Evolutionary conservation across 164 flowering plant genomes (phyloP).

Genomic region (Chloranthus sessilifolius): DNA sequence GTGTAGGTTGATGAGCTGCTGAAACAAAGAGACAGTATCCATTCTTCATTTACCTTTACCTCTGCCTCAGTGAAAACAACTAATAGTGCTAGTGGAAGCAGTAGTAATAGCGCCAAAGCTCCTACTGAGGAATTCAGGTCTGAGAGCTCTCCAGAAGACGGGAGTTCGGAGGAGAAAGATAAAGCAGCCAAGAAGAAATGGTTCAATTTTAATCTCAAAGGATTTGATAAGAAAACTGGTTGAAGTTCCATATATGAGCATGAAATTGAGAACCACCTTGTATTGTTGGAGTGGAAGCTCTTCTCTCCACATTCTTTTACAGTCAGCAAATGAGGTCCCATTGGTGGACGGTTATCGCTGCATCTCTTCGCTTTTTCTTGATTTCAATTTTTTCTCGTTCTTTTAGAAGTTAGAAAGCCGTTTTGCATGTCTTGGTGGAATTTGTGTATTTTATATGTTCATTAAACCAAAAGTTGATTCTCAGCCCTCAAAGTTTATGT

Average conservation of each 20-base stretch:
- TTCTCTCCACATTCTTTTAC: slow-evolving; percentile 1
- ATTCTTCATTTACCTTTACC: slow-evolving; percentile 65
- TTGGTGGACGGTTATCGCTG: no score
- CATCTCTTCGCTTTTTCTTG: no score
- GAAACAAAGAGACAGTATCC: slow-evolving; percentile 77
- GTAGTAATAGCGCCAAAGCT: slow-evolving; percentile 47
- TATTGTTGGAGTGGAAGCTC: not conserved
- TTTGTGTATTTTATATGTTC: no score
- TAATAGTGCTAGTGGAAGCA: slow-evolving; percentile 20
- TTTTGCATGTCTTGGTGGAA: no score
- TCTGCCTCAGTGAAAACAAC: slow-evolving; percentile 25
- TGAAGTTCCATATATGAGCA: slow-evolving; percentile 9
- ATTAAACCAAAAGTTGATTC: no score
- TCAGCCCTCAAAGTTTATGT: no score
- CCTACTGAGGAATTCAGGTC: slow-evolving; percentile 47
- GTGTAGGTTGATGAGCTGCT: slow-evolving; percentile 82
- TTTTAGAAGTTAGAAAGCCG: no score
- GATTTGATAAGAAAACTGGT: slow-evolving; percentile 61
- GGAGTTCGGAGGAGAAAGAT: slow-evolving; percentile 68
- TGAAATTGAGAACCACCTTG: not conserved
- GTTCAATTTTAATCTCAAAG: slow-evolving; percentile 72
- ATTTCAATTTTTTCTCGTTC: no score
- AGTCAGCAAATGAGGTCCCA: no score
- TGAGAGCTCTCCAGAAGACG: slow-evolving; percentile 61
- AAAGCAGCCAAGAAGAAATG: slow-evolving; percentile 74